Conservation (phyloP, 2,329 filamentous ascomycete species). For the Fusarium veterinarium region DNA sequence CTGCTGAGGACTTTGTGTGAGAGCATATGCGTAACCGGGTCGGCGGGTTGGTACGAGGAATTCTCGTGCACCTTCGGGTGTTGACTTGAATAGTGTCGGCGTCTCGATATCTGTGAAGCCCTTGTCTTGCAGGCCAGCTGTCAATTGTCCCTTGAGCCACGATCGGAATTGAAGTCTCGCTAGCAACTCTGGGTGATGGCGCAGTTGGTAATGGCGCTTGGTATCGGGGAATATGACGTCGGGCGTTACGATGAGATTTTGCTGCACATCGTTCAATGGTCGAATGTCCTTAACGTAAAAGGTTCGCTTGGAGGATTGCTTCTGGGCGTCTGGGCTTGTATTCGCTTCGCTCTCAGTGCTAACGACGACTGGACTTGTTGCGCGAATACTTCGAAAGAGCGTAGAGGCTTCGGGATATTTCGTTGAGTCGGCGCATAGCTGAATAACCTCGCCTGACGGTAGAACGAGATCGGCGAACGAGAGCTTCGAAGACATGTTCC, state of each 20-base stretch:
- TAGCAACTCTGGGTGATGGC: conserved; percentile 75
- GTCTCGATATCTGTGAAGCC: conserved; percentile 88
- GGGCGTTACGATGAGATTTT: conserved; percentile 79
- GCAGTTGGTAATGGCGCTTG: conserved; percentile 85
- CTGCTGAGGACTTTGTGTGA: conserved; percentile 96
- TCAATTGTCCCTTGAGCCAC: conserved; percentile 64
- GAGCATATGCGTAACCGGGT: conserved; percentile 82
- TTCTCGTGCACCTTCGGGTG: conserved; percentile 92
- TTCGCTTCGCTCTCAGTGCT: conserved; percentile 52
- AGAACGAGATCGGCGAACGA: conserved; percentile 72
- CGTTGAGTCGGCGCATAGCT: conserved; percentile 57
- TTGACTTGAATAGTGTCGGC: conserved; percentile 95
- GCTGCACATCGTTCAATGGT: conserved; percentile 52
- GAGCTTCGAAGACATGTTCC: conserved; percentile 75
- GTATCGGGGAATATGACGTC: conserved; percentile 79
- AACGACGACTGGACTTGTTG: conserved; percentile 65
- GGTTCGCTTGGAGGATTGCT: conserved; percentile 59
- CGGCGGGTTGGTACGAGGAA: conserved; percentile 90
- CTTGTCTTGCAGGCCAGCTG: conserved; percentile 64
- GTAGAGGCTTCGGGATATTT: conserved; percentile 52
- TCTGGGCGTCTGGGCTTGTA: conserved; percentile 34
- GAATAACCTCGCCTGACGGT: conserved; percentile 54
- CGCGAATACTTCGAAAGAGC: conserved; percentile 58
- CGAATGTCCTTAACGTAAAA: conserved; percentile 70
- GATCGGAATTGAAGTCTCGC: conserved; percentile 78